Evolutionary conservation across 129 eudicot species (phyloP), one percentile per base, ranked within the genome.

Genomic region (Lonicera japonica): DNA sequence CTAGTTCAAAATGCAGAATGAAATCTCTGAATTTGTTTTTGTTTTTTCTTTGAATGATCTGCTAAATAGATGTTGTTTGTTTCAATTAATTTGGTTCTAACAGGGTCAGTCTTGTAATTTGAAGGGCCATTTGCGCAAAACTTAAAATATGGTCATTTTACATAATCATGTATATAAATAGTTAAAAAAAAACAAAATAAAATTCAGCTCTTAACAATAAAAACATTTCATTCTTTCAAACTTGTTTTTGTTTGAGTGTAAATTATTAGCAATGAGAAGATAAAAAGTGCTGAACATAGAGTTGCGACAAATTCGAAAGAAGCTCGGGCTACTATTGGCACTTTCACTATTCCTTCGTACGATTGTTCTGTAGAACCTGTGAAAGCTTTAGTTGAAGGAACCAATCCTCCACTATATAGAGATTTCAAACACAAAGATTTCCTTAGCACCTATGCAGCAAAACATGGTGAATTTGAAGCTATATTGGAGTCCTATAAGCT

Each of bases 191-290:
- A n/a, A n/a, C n/a, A n/a, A n/a, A n/a, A n/a, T 6, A 3, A 1
- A 15, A 6, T 15, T 0, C 10, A 0, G 14, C 14, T 15, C 3
- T 12, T 45, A 45, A 1, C n/a, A n/a, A 51, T 8, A 51, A 8
- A 15, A 5, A 6, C 17, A 17, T 0, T 2, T 8, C 16, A 40
- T 8, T 5, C 14, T 12, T 25, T 40, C 48, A 15, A 51, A 14
- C 56, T 51, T 51, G 11, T 16, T 51, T 12, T 51, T 0, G 20
- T 8, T 12, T 0, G 1, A 2, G 24, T 53, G 51, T 15, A 79
- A 80, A 69, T 80, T 34, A 72, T 80, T 11, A 80, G 75, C 34
- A 75, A 80, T 40, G 81, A 73, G 10, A 71, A 52, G 67, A 64
- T 75, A 16, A 53, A 50, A 10, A 76, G 86, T 45, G 74, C 79